Conservation (phyloP, 1,139 yeast genomes). For the Hemisphaericaspora subhashii region DNA sequence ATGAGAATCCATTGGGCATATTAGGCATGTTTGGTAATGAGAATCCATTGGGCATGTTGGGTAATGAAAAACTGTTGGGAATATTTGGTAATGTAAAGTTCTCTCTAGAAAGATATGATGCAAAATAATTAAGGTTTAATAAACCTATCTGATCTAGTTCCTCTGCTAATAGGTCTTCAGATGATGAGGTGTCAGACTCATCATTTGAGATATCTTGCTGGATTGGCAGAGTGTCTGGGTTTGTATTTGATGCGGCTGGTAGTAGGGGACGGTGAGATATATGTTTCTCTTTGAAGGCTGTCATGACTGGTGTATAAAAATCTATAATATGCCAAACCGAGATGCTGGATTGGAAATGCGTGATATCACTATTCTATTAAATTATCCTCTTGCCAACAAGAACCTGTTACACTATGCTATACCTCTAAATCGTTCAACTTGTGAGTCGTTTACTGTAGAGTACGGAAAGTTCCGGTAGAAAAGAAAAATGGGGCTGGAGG, state of each 20-base stretch:
- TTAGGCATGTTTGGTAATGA: conserved; percentile 14
- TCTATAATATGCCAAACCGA: background rate
- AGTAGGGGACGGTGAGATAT: background rate
- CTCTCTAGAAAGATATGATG: conserved; percentile 12
- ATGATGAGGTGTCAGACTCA: conserved; percentile 4
- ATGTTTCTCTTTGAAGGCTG: background rate
- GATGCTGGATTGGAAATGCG: too few species aligned
- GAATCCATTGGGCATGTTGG: conserved; percentile 17
- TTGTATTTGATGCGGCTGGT: background rate
- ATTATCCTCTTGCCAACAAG: too few species aligned
- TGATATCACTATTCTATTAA: too few species aligned
- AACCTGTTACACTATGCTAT: too few species aligned
- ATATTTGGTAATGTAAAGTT: conserved; percentile 11
- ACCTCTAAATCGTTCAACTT: too few species aligned
- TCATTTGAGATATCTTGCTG: background rate
- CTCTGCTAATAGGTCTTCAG: conserved; percentile 34
- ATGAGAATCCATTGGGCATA: conserved; percentile 13
- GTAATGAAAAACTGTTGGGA: conserved; percentile 21
- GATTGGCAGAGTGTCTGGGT: background rate
- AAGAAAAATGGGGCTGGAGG: too few species aligned
- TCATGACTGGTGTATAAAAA: background rate
- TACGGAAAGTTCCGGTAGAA: too few species aligned
- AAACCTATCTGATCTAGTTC: conserved; percentile 50
- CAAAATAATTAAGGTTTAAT: conserved; percentile 23
- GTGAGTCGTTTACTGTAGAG: too few species aligned